Evolutionary conservation across 139 green algal genomes (phyloP).

Genomic region (Dunaliella sp.): DNA sequence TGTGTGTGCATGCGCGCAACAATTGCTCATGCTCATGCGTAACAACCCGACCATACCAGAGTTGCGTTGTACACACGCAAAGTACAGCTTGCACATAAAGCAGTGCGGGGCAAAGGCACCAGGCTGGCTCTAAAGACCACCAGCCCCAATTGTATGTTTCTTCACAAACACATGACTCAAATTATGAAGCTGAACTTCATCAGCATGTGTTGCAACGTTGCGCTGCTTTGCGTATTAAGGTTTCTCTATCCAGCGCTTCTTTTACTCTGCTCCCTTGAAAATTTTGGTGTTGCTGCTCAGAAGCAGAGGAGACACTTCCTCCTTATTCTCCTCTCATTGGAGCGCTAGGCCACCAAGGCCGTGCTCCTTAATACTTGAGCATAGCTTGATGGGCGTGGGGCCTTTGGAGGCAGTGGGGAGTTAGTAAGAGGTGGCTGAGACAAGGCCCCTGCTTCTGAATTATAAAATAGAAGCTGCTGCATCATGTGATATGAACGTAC

Average conservation of each 20-base stretch:
- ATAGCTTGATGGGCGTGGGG: neutral
- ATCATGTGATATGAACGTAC: neutral
- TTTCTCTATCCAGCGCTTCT: no score
- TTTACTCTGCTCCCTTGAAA: no score
- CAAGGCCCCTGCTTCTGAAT: no score
- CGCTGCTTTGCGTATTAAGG: neutral
- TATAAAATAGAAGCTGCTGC: neutral
- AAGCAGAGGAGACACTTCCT: neutral
- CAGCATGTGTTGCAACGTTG: no score
- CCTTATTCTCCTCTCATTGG: neutral
- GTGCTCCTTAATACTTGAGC: neutral
- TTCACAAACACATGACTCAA: neutral
- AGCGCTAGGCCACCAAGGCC: neutral
- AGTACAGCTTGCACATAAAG: neutral
- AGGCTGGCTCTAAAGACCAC: neutral
- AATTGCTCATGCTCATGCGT: neutral
- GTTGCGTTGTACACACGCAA: neutral
- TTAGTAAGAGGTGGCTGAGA: no score
- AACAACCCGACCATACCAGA: neutral
- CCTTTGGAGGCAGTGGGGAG: no score
- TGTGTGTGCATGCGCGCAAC: no score
- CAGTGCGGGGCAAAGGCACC: neutral
- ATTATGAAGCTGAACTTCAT: neutral
- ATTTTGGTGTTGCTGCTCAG: neutral
- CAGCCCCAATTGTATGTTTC: neutral